phyloP scores from a whole-genome alignment of 2,329 filamentous ascomycete genomes.

The Aureobasidium sp. region DNA sequence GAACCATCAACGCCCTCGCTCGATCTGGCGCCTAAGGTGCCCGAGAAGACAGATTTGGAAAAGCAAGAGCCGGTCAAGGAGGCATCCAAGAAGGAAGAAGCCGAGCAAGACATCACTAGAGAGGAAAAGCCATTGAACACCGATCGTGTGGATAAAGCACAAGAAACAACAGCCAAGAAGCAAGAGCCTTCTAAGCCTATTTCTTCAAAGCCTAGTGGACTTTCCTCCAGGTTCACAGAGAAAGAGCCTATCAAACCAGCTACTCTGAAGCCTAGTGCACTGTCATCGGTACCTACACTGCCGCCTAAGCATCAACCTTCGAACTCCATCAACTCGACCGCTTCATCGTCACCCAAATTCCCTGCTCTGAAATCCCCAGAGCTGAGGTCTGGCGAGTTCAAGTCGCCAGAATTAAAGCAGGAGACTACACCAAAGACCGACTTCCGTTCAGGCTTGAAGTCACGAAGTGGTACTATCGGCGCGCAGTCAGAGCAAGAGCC shows the following conservation, averaged over 20 bases:
- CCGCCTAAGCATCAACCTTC: background rate
- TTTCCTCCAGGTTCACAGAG: background rate
- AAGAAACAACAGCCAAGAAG: background rate
- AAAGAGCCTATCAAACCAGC: constrained; percentile 1
- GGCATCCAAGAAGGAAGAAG: background rate
- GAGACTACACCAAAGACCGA: constrained; percentile 64
- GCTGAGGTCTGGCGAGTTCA: constrained; percentile 22
- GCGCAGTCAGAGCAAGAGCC: constrained; percentile 40
- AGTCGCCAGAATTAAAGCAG: constrained; percentile 32
- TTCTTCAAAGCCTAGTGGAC: background rate
- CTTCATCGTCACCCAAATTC: background rate
- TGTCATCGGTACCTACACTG: background rate
- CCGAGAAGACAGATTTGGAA: background rate
- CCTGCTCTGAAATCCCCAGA: constrained; percentile 29
- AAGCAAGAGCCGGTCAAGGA: background rate
- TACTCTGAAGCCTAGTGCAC: background rate
- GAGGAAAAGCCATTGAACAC: background rate
- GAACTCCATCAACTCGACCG: background rate
- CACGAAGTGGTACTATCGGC: constrained; percentile 42
- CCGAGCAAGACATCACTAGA: background rate
- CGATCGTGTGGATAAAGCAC: background rate
- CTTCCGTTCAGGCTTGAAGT: constrained; percentile 68
- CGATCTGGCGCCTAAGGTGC: background rate
- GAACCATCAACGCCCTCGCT: background rate
- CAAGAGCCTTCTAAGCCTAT: background rate